A percentile compares a stretch with the other conserved stretches of the same genome.
These are phyloP conservation scores for Leccinellum luteum DNA, from an alignment of 768 basidiomycete genomes.

Conservation along the genomic window DNA sequence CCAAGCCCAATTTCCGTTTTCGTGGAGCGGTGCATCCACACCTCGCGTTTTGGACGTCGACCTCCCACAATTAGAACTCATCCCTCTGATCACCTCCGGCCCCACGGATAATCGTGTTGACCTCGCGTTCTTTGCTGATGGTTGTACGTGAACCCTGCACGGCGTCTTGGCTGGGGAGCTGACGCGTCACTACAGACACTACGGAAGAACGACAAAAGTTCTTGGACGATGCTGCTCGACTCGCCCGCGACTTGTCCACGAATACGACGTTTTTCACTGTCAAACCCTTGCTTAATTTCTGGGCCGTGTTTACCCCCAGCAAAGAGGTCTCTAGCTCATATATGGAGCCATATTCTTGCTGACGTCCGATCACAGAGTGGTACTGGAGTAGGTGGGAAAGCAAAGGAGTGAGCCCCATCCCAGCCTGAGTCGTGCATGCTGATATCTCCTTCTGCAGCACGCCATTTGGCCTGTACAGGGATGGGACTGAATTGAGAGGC, in stretches of 20 bases:
- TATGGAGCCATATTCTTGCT: slow-evolving; percentile 23
- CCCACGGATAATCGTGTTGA: slow-evolving; percentile 64
- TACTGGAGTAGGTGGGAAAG: slow-evolving; percentile 61
- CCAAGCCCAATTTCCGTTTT: slow-evolving; percentile 19
- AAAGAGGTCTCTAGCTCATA: slow-evolving; percentile 48
- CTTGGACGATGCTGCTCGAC: slow-evolving; percentile 58
- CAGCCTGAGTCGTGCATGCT: neutral
- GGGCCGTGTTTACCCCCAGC: slow-evolving; percentile 77
- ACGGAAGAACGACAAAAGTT: slow-evolving; percentile 59
- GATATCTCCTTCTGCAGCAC: slow-evolving; percentile 44
- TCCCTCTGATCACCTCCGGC: slow-evolving; percentile 60
- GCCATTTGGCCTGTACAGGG: slow-evolving; percentile 70
- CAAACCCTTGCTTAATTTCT: slow-evolving; percentile 74
- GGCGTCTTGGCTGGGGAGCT: neutral
- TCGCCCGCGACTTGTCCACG: slow-evolving; percentile 65
- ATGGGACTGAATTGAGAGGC: slow-evolving; percentile 73
- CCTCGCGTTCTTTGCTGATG: slow-evolving; percentile 75
- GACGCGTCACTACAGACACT: slow-evolving; percentile 42
- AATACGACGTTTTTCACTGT: slow-evolving; percentile 80
- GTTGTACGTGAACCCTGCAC: slow-evolving; percentile 49
- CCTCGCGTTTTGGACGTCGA: slow-evolving; percentile 6
- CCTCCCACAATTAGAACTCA: slow-evolving; percentile 49
- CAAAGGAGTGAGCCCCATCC: slow-evolving; percentile 55
- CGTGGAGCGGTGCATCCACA: neutral
- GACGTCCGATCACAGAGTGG: slow-evolving; percentile 48